Evolutionary conservation across 2,329 filamentous ascomycete species (phyloP), one percentile per base, ranked within the genome.

Genomic region (Geosmithia morbida): DNA sequence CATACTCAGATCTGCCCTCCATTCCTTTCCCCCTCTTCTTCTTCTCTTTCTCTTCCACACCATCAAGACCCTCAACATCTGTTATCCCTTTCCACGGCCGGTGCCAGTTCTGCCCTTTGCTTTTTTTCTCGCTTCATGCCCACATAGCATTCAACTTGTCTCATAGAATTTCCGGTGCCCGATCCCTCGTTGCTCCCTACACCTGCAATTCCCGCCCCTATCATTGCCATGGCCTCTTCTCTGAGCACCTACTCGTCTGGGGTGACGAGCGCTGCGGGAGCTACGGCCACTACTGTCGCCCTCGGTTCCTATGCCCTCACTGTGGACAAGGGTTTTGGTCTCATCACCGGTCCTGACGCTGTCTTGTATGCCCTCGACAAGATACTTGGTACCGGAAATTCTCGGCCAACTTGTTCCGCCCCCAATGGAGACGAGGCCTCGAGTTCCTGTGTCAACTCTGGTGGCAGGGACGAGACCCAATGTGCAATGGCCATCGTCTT

Each of bases 1-100:
- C 33, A 37, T 37, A 3, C 33, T 16, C 33, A 37, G 10, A 11
- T 11, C 29, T 46, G 29, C 20, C 18, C 26, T 26, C 30, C 17
- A n/a, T 41, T 33, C 3, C 52, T 51, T 26, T 42, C 52, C 55
- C 18, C 57, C 41, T 53, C 54, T 33, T 55, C 56, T 13, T 46
- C 44, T 40, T 46, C 45, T 41, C 40, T 30, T 41, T 22, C 22
- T 6, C 17, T 10, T 26, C 18, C 7, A 19, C 45, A 41, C 22
- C 45, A 40, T 14, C 20, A 30, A 22, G 22, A 22, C 22, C 14
- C 16, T 45, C 30, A 39, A 20, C 30, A 33, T 30, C 26, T n/a
- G 17, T 45, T 45, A 18, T 30, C 7, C 22, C 30, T 26, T 17
- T 33, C 33, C 33, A 13, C 33, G 11, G 33, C 14, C 33, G 33